Evolutionary conservation across 129 eudicot genomes (phyloP), one percentile per base, ranked within the genome.

Genomic region (Logfia minima): DNA sequence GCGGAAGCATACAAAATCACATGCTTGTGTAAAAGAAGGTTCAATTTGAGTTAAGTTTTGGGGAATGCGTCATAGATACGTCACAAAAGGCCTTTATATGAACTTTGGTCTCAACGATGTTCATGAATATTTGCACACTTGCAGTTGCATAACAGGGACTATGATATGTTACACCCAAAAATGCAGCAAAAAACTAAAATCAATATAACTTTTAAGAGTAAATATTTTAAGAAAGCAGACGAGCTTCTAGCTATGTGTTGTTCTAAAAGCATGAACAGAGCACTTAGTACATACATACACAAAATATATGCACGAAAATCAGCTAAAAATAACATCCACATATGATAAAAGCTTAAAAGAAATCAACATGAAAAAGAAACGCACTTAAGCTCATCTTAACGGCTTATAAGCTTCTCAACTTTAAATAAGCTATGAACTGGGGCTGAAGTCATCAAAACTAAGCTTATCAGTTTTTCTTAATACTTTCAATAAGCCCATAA

Each of bases 21-120:
- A 56, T 73, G 68, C 21, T 34, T 73, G 19, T n/a, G 62, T 64
- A n/a, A 72, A 69, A 13, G 23, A 10, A 31, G 28, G n/a, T 18
- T 3, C 2, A 8, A 1, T 52, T 29, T 18, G 29, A 26, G 2
- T 3, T 14, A 5, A 14, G 18, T 6, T 71, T 52, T 10, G 28
- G 4, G 26, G 16, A 26, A 71, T 52, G 31, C 65, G 29, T 71
- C 62, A 29, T 29, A 29, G 28, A 71, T 72, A 31, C 13, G 1
- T 29, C 19, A n/a, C 43, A 71, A 29, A 24, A 41, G 48, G 5
- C 28, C 19, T 29, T 28, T 52, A 3, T 26, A 5, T 24, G 7
- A 16, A 51, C 23, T 48, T 48, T 7, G 3, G 62, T 8, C 23
- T 16, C 29, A 26, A 43, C n/a, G 26, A 26, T 28, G 32, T 63